Percentiles rank a stretch among this genome's conserved stretches.
phyloP scores from a whole-genome alignment of 306 rosid genomes.

The Malus orientalis region DNA sequence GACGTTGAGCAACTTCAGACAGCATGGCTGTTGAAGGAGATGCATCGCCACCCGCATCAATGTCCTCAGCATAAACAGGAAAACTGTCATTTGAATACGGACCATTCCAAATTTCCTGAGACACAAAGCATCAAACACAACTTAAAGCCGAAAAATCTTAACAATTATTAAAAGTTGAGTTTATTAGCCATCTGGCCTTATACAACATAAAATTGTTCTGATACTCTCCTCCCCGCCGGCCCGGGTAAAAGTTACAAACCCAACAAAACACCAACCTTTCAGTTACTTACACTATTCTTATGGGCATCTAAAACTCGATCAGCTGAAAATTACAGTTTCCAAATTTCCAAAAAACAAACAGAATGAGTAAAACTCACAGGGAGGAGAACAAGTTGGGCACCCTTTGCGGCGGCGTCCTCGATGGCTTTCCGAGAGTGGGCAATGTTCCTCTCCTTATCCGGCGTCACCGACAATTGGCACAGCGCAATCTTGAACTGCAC shows the following conservation, averaged over 20 bases:
- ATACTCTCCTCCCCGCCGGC: background rate
- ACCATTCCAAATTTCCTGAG: slow-evolving; percentile 91
- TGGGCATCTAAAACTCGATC: background rate
- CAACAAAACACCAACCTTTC: background rate
- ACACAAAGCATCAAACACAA: background rate
- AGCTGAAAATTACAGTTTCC: background rate
- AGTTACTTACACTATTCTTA: background rate
- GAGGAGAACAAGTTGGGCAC: slow-evolving; percentile 72
- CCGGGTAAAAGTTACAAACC: background rate
- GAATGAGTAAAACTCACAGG: slow-evolving; percentile 44
- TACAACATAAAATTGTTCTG: background rate
- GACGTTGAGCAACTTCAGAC: slow-evolving; percentile 54
- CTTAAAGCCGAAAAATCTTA: background rate
- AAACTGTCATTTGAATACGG: slow-evolving; percentile 85
- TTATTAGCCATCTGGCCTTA: background rate
- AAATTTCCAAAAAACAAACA: background rate
- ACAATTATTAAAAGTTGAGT: background rate
- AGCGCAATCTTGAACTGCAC: slow-evolving; percentile 73
- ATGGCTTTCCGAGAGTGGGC: slow-evolving; percentile 72
- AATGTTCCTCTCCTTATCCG: slow-evolving; percentile 75
- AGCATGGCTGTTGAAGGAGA: slow-evolving; percentile 97
- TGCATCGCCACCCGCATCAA: slow-evolving; percentile 71
- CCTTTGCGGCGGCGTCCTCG: slow-evolving; percentile 70
- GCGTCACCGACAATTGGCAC: slow-evolving; percentile 72
- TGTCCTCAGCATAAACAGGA: slow-evolving; percentile 80